Conservation (phyloP, 345 rosid species). For the Schrenkiella parvula region DNA sequence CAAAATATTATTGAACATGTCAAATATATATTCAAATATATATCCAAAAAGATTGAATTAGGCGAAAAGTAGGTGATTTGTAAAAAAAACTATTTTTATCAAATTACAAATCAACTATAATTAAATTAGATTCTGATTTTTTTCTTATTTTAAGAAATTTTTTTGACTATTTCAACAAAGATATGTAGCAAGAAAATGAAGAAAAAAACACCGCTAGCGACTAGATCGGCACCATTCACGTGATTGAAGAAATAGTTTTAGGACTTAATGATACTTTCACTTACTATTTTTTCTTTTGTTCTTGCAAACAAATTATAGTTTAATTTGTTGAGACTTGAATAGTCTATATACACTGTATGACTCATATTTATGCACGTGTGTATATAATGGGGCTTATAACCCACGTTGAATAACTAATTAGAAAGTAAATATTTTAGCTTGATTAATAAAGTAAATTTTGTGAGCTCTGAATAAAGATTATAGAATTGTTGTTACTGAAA, state of each 20-base stretch:
- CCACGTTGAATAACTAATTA: neutral
- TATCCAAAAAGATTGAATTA: neutral
- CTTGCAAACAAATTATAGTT: neutral
- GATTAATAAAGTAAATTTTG: neutral
- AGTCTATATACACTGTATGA: neutral
- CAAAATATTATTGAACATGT: constrained; percentile 23
- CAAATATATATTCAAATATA: constrained; percentile 4
- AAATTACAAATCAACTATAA: neutral
- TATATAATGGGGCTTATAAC: no score
- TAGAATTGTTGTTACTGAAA: neutral
- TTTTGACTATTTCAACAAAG: constrained; percentile 17
- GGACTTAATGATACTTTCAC: no score
- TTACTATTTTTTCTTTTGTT: neutral
- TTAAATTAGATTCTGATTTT: neutral
- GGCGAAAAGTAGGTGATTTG: constrained; percentile 20
- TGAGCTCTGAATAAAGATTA: neutral
- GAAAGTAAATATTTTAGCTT: neutral
- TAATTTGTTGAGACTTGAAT: neutral
- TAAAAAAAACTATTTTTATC: constrained; percentile 15
- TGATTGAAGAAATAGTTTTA: neutral
- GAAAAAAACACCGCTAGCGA: neutral
- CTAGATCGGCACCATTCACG: constrained; percentile 25
- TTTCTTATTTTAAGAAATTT: neutral
- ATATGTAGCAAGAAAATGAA: no score
- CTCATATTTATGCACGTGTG: neutral